phyloP scores from a whole-genome alignment of 2,329 filamentous ascomycete species.

The Exophiala mesophila region DNA sequence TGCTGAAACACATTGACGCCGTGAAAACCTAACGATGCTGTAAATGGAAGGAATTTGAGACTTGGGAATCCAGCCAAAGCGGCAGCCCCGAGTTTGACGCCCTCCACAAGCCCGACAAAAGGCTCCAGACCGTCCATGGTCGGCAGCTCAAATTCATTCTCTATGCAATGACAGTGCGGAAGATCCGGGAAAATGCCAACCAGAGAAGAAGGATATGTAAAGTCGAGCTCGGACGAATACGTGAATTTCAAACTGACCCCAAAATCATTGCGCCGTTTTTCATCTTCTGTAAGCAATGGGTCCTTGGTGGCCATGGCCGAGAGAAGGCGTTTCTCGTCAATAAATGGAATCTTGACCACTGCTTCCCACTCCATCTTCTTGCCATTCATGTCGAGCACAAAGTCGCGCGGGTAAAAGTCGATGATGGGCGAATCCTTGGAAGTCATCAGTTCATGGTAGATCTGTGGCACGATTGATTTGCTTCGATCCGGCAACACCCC shows the following conservation, averaged over 20 bases:
- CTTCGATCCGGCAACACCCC: conserved; percentile 94
- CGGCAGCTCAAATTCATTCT: conserved; percentile 94
- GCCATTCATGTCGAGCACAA: conserved; percentile 97
- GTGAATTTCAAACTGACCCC: conserved; percentile 91
- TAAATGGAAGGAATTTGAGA: conserved; percentile 77
- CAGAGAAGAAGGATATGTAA: conserved; percentile 79
- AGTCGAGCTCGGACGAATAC: conserved; percentile 71
- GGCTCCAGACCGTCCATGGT: conserved; percentile 85
- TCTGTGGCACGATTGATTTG: conserved; percentile 85
- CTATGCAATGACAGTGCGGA: conserved; percentile 78
- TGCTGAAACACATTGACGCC: conserved; percentile 93
- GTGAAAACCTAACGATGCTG: conserved; percentile 75
- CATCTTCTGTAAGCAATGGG: conserved; percentile 66
- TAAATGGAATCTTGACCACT: conserved; percentile 98
- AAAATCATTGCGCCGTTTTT: conserved; percentile 81
- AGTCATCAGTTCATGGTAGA: conserved; percentile 92
- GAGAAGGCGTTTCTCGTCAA: conserved; percentile 82
- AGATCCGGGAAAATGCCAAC: conserved; percentile 88
- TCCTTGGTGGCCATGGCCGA: conserved; percentile 83
- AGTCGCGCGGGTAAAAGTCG: conserved; percentile 96
- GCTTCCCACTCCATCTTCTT: conserved; percentile 99
- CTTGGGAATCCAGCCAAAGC: conserved; percentile 94
- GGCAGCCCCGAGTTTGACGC: conserved; percentile 72
- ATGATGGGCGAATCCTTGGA: conserved; percentile 85
- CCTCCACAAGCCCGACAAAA: conserved; percentile 75